phyloP scores from a whole-genome alignment of 805 yeast genomes.

The Diddensiella transvaalensis region DNA sequence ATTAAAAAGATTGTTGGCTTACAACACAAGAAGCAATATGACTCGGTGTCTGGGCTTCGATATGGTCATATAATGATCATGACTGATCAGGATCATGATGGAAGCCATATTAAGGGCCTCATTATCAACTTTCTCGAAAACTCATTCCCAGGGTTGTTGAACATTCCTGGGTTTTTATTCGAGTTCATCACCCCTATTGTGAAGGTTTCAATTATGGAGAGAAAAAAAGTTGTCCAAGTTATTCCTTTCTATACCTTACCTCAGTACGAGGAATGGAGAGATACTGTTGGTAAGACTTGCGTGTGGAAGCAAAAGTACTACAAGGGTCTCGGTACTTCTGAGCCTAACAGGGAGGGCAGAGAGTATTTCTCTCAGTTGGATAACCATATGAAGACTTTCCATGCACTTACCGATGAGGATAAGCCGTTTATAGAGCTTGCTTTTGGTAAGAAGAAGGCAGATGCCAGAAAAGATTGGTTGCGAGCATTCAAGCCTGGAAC shows the following conservation, averaged over 20 bases:
- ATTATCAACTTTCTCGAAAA: constrained; percentile 89
- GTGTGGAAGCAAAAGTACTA: constrained; percentile 93
- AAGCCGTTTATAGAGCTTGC: constrained; percentile 81
- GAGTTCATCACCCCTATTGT: constrained; percentile 97
- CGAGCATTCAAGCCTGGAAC: constrained; percentile 91
- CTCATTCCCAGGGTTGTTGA: constrained; percentile 88
- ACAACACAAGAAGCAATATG: constrained; percentile 85
- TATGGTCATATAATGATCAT: constrained; percentile 97
- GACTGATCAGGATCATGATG: constrained; percentile 99
- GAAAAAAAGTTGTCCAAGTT: constrained; percentile 41
- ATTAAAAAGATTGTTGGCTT: constrained; percentile 92
- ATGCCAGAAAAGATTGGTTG: constrained; percentile 96
- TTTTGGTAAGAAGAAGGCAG: constrained; percentile 91
- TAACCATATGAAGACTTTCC: constrained; percentile 80
- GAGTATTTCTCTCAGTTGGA: constrained; percentile 85
- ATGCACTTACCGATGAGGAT: constrained; percentile 71
- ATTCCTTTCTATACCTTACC: constrained; percentile 91
- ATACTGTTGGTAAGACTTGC: constrained; percentile 64
- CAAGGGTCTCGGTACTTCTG: constrained; percentile 97
- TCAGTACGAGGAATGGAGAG: constrained; percentile 92
- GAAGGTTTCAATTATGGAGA: constrained; percentile 69
- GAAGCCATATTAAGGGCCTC: constrained; percentile 95
- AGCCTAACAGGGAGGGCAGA: constrained; percentile 66
- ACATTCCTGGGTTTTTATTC: constrained; percentile 84
- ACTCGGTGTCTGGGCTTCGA: constrained; percentile 67